These are phyloP conservation scores for Fraxinus sp. DNA, from an alignment of 305 asterid genomes.

Conservation along the genomic window DNA sequence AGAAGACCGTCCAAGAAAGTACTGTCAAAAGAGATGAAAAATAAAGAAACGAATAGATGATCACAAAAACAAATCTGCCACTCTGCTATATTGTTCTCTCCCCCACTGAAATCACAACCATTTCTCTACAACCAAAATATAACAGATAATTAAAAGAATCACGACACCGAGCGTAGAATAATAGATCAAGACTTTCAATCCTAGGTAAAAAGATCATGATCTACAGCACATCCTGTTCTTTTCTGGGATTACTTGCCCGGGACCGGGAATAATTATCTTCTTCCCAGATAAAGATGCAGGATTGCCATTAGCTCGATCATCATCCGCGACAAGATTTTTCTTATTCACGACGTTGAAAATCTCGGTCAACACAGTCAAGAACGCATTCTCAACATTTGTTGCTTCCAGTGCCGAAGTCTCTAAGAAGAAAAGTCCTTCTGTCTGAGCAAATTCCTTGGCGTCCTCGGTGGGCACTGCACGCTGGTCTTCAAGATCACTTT, in stretches of 20 bases:
- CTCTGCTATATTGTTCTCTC: conserved; percentile 1
- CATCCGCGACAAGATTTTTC: conserved; percentile 60
- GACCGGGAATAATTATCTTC: conserved; percentile 74
- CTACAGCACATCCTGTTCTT: conserved; percentile 65
- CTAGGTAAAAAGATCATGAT: conserved; percentile 31
- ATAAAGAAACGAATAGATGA: conserved; percentile 10
- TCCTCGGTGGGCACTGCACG: conserved; percentile 67
- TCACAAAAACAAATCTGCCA: conserved; percentile 18
- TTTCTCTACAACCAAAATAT: conserved; percentile 3
- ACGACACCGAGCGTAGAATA: neutral
- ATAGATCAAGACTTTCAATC: neutral
- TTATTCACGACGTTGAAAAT: conserved; percentile 69
- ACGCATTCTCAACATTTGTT: conserved; percentile 69
- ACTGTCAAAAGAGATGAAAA: neutral
- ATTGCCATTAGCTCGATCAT: conserved; percentile 53
- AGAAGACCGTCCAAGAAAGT: neutral
- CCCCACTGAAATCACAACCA: conserved; percentile 25
- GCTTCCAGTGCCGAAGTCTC: conserved; percentile 70
- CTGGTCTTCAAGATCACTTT: conserved; percentile 69
- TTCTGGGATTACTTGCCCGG: conserved; percentile 73
- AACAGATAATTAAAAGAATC: conserved; percentile 6
- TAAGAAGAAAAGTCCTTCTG: conserved; percentile 62
- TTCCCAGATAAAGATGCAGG: conserved; percentile 62
- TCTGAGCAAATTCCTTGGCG: conserved; percentile 63
- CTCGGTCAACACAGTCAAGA: conserved; percentile 59